A percentile compares a stretch with the other conserved stretches of the same genome.
These are phyloP conservation scores for Plasmodium sp. DNA, from an alignment of 169 alveolate genomes.

Conservation along the genomic window DNA sequence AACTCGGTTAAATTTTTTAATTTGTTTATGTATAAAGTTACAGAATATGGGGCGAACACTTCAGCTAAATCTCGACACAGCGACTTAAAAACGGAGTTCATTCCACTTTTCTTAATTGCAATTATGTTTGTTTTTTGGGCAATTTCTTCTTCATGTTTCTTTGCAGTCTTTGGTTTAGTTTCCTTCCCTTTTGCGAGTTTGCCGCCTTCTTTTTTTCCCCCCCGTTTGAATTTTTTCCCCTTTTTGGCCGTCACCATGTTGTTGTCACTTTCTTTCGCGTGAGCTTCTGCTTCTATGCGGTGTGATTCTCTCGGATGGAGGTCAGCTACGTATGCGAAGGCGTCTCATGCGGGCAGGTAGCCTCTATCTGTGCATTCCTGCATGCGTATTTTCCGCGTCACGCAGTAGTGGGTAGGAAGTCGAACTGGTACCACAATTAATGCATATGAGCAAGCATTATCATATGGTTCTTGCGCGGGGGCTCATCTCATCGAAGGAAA, in stretches of 20 bases:
- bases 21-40: constrained; percentile 20
- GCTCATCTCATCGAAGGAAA: not conserved
- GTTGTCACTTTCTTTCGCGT: not conserved
- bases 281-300: not conserved
- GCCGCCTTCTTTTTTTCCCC: not conserved
- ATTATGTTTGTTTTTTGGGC: constrained; percentile 56
- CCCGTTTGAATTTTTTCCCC: not conserved
- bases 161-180: not conserved
- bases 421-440: not conserved
- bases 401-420: not conserved
- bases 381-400: not conserved
- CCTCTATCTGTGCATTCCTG: not conserved
- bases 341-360: not conserved
- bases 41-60: constrained; percentile 45
- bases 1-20: constrained; percentile 20
- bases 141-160: constrained; percentile 29
- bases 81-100: constrained; percentile 27
- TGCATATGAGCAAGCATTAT: not conserved
- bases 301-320: not conserved
- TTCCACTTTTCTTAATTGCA: constrained; percentile 39
- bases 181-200: not conserved
- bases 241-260: not conserved
- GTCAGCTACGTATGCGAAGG: not conserved
- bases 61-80: constrained; percentile 26
- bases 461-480: not conserved